These are phyloP conservation scores for Magnolia changhungtana DNA, from an alignment of 164 flowering plant species.

Conservation along the genomic window DNA sequence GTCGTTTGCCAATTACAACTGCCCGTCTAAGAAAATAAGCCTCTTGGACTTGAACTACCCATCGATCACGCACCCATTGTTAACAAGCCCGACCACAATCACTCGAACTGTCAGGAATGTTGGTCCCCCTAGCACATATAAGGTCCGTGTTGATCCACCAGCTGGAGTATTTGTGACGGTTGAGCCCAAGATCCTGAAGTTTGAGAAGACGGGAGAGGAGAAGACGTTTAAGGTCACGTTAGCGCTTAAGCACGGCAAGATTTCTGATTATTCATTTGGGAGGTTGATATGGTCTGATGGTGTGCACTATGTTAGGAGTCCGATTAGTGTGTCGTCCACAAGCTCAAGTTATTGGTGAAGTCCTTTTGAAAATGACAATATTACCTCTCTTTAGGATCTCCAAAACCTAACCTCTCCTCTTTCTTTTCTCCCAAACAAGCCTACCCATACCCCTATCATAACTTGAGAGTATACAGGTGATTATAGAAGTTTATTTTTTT, in stretches of 20 bases:
- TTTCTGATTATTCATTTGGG: conserved; percentile 50
- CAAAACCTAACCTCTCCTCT: no score
- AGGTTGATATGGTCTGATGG: conserved; percentile 67
- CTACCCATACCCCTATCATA: no score
- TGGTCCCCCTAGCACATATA: conserved; percentile 54
- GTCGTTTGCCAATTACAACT: conserved; percentile 16
- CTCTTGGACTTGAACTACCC: conserved; percentile 29
- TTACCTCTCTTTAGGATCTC: no score
- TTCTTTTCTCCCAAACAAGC: no score
- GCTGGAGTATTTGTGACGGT: conserved; percentile 35
- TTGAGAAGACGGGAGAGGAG: conserved; percentile 53
- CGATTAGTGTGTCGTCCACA: conserved; percentile 36
- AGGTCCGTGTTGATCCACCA: conserved; percentile 30
- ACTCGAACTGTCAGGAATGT: conserved; percentile 63
- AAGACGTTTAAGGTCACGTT: conserved; percentile 39
- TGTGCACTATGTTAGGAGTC: conserved; percentile 60
- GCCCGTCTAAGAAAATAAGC: conserved; percentile 14
- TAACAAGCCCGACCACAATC: conserved; percentile 7
- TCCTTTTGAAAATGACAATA: no score
- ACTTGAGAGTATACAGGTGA: no score
- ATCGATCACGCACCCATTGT: conserved; percentile 16
- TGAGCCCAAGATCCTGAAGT: conserved; percentile 42
- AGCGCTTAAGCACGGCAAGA: conserved; percentile 6
- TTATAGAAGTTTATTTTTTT: no score
- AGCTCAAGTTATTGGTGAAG: no score